Evolutionary conservation across 2,329 filamentous ascomycete species (phyloP), one percentile per base, ranked within the genome.

Genomic region (Mariannaea elegans): DNA sequence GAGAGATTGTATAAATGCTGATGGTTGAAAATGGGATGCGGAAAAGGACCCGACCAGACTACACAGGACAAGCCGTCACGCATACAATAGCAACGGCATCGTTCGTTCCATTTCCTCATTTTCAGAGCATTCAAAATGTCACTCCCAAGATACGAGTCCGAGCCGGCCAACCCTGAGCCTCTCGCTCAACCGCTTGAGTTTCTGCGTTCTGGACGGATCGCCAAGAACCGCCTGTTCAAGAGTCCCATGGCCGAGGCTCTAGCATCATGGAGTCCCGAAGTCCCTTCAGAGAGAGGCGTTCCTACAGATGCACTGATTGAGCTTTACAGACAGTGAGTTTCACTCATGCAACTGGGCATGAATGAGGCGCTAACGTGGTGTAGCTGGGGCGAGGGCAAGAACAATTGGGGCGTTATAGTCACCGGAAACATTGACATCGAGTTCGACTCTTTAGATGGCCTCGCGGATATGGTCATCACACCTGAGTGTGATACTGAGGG

Each of bases 361-460:
- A 19, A 9, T 23, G 18, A 19, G 19, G 21, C 2, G 2, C 10
- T 63, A 34, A 21, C 19, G 13, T 3, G 7, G 7, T n/a, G 13
- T 61, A 68, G 65, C 41, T 68, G 62, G 62, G 64, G 65, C 0
- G 39, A 67, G 85, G 88, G 87, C 6, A 82, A 87, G 65, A 84
- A 83, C 18, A 80, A 74, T 21, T 80, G 81, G 56, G 86, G 87
- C 3, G 65, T 86, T 39, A 83, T 89, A 47, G 72, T 89, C 1
- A 87, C 85, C 1, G 87, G 88, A 41, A 90, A 90, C 74, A 77
- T 89, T 58, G 87, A 88, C 81, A 81, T 90, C 50, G 85, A 88
- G 44, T 85, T 83, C 63, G 83, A 86, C 45, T 81, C 86, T 34
- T 73, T 87, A 2, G 84, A 87, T 63, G 78, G 76, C 3, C 65